These are phyloP conservation scores for Coccomyxa sp. DNA, from an alignment of 139 green algal genomes.

Conservation along the genomic window DNA sequence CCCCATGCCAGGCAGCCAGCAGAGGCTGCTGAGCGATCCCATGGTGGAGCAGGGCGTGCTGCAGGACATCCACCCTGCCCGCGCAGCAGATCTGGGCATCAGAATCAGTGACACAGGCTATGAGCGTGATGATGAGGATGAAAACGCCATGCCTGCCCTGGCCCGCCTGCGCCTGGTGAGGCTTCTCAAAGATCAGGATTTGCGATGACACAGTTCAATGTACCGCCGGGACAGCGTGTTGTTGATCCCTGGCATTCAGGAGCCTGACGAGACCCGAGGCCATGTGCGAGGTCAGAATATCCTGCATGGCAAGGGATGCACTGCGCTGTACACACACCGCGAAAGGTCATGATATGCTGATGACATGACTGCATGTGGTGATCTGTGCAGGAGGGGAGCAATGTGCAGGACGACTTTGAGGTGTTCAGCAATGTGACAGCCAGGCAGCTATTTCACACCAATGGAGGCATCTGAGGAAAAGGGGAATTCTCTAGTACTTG, in stretches of 20 bases:
- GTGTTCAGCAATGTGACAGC: too few species aligned
- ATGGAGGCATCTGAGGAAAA: too few species aligned
- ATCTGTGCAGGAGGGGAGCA: constrained; percentile 8
- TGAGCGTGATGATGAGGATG: too few species aligned
- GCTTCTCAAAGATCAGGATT: not conserved
- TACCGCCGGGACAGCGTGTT: not conserved
- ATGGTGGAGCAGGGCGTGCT: not conserved
- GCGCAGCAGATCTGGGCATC: not conserved
- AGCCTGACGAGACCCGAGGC: not conserved
- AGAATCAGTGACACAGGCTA: not conserved
- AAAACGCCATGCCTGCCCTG: not conserved
- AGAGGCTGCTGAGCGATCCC: not conserved
- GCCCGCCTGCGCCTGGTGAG: not conserved
- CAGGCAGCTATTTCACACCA: too few species aligned
- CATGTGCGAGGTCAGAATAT: too few species aligned
- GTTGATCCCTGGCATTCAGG: not conserved
- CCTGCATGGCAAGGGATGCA: not conserved
- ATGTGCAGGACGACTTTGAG: constrained; percentile 2
- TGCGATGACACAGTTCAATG: not conserved
- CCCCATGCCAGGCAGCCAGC: not conserved
- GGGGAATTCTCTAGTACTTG: too few species aligned
- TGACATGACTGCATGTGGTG: not conserved
- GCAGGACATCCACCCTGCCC: not conserved
- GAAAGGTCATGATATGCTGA: not conserved
- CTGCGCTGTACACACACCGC: not conserved